Percentiles rank a stretch among this genome's conserved stretches.
These are phyloP conservation scores for Leccinum pachyderme DNA, from an alignment of 1,284 basidiomycete genomes.

Conservation along the genomic window DNA sequence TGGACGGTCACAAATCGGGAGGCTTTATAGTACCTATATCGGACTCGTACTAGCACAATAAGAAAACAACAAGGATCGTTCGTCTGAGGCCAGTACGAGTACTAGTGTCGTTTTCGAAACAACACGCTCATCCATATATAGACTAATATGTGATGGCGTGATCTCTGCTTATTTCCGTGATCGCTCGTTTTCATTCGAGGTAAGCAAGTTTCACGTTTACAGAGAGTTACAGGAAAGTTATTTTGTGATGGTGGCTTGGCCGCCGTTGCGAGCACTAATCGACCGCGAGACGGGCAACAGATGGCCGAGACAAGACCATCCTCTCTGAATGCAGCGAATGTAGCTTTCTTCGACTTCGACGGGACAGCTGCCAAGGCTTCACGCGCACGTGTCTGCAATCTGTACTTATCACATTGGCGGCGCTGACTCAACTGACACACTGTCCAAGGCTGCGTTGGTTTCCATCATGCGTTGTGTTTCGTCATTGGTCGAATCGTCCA, in stretches of 20 bases:
- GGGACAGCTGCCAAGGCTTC: background rate
- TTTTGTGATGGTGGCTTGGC: background rate
- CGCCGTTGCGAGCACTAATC: background rate
- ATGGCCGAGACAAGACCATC: background rate
- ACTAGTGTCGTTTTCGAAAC: too few species aligned
- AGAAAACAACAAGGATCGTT: background rate
- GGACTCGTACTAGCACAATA: slow-evolving; percentile 1
- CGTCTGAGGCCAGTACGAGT: too few species aligned
- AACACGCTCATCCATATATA: too few species aligned
- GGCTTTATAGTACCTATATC: slow-evolving; percentile 5
- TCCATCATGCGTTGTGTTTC: background rate
- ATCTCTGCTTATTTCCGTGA: background rate
- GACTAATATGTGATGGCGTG: too few species aligned
- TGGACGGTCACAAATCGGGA: background rate
- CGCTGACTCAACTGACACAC: background rate
- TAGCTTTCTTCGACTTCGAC: background rate
- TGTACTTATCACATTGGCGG: background rate
- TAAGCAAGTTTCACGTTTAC: background rate
- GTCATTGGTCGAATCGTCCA: background rate
- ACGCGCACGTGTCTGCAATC: background rate
- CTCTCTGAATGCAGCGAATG: background rate
- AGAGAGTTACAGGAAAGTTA: background rate
- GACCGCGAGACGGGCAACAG: background rate
- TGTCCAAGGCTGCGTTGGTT: background rate
- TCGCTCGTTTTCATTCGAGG: background rate